phyloP scores from a whole-genome alignment of 2,329 filamentous ascomycete genomes.

The Aspergillus brunneoviolaceus region DNA sequence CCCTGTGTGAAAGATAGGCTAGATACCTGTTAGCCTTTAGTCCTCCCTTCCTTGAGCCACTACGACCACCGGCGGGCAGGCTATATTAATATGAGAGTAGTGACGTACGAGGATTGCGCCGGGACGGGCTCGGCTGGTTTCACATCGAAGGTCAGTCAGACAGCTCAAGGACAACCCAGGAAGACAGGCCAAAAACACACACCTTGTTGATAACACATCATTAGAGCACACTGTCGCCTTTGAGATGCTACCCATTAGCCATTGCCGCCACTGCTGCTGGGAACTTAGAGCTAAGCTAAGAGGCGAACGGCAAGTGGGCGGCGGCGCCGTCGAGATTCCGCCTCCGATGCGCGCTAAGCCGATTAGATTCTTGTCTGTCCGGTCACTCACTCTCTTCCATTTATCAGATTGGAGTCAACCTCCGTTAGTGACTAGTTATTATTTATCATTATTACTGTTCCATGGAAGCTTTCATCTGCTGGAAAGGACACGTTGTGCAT shows the following conservation, averaged over 20 bases:
- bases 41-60: background rate
- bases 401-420: background rate
- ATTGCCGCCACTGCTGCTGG: constrained; percentile 21
- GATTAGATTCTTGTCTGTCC: background rate
- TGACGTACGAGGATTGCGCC: constrained; percentile 45
- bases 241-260: constrained; percentile 23
- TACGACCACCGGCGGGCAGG: background rate
- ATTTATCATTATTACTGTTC: too few species aligned
- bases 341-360: constrained; percentile 2
- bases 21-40: constrained; percentile 11
- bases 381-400: background rate
- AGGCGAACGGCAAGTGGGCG: background rate
- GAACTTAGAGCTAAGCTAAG: background rate
- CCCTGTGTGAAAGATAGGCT: constrained; percentile 92
- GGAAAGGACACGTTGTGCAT: constrained; percentile 3
- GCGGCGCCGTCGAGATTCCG: background rate
- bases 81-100: background rate
- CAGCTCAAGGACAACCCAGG: constrained; percentile 10
- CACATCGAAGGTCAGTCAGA: constrained; percentile 10
- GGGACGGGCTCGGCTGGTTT: constrained; percentile 30
- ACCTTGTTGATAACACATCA: constrained; percentile 36
- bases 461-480: background rate
- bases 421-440: too few species aligned
- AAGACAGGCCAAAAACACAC: constrained; percentile 7
- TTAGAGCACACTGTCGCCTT: constrained; percentile 25